These are phyloP conservation scores for Chlorokybus atmophyticus DNA, from an alignment of 139 green algal species.

Conservation along the genomic window DNA sequence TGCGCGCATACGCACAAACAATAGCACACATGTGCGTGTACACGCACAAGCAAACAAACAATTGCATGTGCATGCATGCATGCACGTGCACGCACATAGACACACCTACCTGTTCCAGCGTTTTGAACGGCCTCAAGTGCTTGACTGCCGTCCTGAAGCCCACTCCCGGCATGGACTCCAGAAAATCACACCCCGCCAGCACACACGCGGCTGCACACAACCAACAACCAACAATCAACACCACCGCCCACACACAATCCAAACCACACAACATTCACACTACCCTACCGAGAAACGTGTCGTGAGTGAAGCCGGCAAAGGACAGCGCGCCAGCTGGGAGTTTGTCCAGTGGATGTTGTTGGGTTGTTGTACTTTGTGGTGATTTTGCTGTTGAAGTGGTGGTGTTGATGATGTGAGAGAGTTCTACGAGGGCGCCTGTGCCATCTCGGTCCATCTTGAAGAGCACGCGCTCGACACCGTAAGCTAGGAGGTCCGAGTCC, in stretches of 20 bases:
- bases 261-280: too few relatives aligned
- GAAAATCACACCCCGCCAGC: constrained; percentile 90
- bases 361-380: too few relatives aligned
- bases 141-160: constrained; percentile 82
- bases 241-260: too few relatives aligned
- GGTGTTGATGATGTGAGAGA: too few relatives aligned
- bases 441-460: constrained; percentile 89
- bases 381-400: too few relatives aligned
- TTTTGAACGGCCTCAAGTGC: constrained; percentile 47
- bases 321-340: constrained; percentile 3
- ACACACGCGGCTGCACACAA: constrained; percentile 96
- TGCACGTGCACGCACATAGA: too few relatives aligned
- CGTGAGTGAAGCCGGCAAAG: constrained; percentile 44
- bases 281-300: constrained; percentile 86
- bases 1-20: too few relatives aligned
- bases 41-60: too few relatives aligned
- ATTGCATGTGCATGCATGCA: too few relatives aligned
- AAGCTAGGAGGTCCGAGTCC: constrained; percentile 88
- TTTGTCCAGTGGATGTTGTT: too few relatives aligned
- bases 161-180: constrained; percentile 53
- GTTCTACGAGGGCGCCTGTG: constrained; percentile 46
- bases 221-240: too few relatives aligned
- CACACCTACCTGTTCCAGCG: constrained; percentile 47
- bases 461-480: constrained; percentile 66
- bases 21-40: too few relatives aligned